Base-by-base conservation (phyloP, 2,329 filamentous ascomycete species). In the Hypomyces rosellus region DNA sequence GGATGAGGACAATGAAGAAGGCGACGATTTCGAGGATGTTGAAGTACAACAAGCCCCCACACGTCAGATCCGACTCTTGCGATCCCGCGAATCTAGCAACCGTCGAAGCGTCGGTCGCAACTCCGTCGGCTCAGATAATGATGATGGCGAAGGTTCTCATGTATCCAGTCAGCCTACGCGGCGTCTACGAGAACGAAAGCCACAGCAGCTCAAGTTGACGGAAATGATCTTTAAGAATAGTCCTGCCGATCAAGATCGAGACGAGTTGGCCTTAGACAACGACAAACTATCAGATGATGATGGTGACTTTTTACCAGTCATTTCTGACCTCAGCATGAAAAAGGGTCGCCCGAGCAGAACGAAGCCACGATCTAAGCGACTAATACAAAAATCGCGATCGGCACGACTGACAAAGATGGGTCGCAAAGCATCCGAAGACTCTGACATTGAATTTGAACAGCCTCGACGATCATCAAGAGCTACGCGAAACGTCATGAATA, bases 401-500 rank as follows among this genome's bases (percentile, higher is more conserved):
- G 50, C 47, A 30, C 43, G 42, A 9, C 54, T 30, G n/a, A 18
- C 42, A 5, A 55, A 45, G 40, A 20, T 33, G 4, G 8, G 34
- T 1, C 48, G 58, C 52, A 50, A 60, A 41, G 57, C 61, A 51
- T 64, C 60, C 15, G 59, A 61, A 34, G 67, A 63, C 43, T 75
- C 73, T 3, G 71, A 73, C 12, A 80, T 81, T 34, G 78, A 80
- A 51, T 78, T 81, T 46, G 77, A 80, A 57, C 59, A 68, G 7
- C 66, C 69, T 15, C 73, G 78, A 34, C 72, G 77, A 36, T 81
- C 78, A 1, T 66, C 65, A 1, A 69, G 79, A 34, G 64, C 74
- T 1, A 77, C 65, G 6, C 73, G 70, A 48, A 69, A 71, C 50
- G 68, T 60, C 1, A 64, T 60, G 20, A 73, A 57, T 51, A 77